These are phyloP conservation scores for Rhytidhysteron rufulum DNA, from an alignment of 2,329 filamentous ascomycete genomes.

Conservation along the genomic window DNA sequence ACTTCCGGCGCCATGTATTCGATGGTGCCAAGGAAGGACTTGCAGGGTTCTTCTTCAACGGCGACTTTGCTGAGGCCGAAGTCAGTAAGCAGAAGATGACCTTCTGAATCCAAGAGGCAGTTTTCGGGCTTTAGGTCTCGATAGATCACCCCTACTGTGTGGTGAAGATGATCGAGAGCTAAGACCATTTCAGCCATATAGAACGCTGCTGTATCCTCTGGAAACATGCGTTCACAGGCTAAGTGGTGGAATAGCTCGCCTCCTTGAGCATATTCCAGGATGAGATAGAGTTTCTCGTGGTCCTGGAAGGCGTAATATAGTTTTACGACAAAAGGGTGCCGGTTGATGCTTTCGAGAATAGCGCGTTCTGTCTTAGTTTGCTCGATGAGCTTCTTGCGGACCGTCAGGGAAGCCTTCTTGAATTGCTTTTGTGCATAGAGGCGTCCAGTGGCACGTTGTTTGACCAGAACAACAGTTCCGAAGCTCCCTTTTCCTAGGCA, in stretches of 20 bases:
- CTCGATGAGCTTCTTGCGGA: constrained; percentile 93
- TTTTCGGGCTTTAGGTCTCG: constrained; percentile 98
- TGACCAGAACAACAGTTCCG: constrained; percentile 90
- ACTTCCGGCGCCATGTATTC: constrained; percentile 99
- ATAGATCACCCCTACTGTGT: constrained; percentile 89
- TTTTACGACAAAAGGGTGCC: constrained; percentile 97
- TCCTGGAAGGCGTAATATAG: constrained; percentile 98
- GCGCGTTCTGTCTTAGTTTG: constrained; percentile 96
- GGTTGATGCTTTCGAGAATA: constrained; percentile 92
- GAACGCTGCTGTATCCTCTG: constrained; percentile 83
- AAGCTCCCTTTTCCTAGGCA: constrained; percentile 96
- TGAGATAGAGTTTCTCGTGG: constrained; percentile 93
- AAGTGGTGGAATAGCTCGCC: constrained; percentile 97
- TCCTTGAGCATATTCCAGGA: constrained; percentile 94
- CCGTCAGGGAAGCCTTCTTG: constrained; percentile 90
- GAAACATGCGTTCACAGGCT: constrained; percentile 90
- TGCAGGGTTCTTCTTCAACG: constrained; percentile 64
- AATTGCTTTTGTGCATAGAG: constrained; percentile 98
- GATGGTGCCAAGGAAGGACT: constrained; percentile 88
- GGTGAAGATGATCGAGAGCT: constrained; percentile 88
- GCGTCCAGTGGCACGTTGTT: constrained; percentile 79
- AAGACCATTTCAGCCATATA: constrained; percentile 99
- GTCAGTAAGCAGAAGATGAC: constrained; percentile 90
- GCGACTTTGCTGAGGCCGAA: constrained; percentile 96
- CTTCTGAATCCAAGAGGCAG: constrained; percentile 85